phyloP scores from a whole-genome alignment of 1,284 basidiomycete genomes.

The Fomitiporia mediterranea region DNA sequence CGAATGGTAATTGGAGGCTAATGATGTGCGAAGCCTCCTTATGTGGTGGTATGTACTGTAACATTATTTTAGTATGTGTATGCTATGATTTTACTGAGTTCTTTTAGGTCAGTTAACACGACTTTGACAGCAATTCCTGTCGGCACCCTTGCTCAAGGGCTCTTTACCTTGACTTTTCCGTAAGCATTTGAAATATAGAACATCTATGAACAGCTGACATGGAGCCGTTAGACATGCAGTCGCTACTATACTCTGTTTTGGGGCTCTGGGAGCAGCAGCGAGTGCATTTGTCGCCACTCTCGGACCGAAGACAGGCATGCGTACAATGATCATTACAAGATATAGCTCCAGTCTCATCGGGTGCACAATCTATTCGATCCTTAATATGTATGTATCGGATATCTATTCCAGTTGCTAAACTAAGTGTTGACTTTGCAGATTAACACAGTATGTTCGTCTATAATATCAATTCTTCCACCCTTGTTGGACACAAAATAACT shows the following conservation, averaged over 20 bases:
- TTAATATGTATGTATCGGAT: slow-evolving; percentile 47
- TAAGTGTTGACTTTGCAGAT: slow-evolving; percentile 6
- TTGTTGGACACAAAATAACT: no score
- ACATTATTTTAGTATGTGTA: neutral
- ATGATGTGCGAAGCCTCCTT: slow-evolving; percentile 33
- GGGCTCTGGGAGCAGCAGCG: slow-evolving; percentile 37
- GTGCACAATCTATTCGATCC: slow-evolving; percentile 49
- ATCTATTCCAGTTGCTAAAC: no score
- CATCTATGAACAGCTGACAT: neutral
- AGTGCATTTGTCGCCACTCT: slow-evolving; percentile 53
- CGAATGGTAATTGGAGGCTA: no score
- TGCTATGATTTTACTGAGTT: neutral
- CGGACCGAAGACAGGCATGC: slow-evolving; percentile 54
- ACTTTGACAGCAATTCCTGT: slow-evolving; percentile 54
- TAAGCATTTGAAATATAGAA: slow-evolving; percentile 24
- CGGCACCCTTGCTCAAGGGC: slow-evolving; percentile 48
- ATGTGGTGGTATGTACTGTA: slow-evolving; percentile 43
- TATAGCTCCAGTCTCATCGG: slow-evolving; percentile 56
- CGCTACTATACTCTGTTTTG: slow-evolving; percentile 43
- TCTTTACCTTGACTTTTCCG: slow-evolving; percentile 48
- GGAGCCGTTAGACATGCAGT: slow-evolving; percentile 35
- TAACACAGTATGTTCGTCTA: slow-evolving; percentile 41
- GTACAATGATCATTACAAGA: slow-evolving; percentile 55
- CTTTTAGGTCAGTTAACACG: slow-evolving; percentile 18
- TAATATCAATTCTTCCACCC: neutral